These are phyloP conservation scores for Aspergillus luchuensis DNA, from an alignment of 2,329 filamentous ascomycete genomes.

Conservation along the genomic window DNA sequence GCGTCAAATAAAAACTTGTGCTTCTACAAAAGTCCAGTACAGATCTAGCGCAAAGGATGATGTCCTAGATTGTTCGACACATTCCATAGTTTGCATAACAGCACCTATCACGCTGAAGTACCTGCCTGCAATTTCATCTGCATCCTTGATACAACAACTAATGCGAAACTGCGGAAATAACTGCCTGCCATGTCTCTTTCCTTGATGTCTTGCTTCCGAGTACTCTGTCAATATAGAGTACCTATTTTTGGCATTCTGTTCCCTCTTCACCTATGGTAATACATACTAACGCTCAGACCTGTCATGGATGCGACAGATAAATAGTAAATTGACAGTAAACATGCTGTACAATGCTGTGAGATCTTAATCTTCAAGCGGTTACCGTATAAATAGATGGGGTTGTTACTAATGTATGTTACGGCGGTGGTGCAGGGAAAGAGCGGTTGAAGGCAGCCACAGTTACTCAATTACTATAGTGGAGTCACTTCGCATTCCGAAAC, in stretches of 20 bases:
- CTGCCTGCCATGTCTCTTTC: not conserved
- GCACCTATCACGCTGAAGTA: not conserved
- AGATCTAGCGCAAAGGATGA: not conserved
- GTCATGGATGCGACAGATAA: not conserved
- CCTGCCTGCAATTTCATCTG: not conserved
- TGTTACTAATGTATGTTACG: not conserved
- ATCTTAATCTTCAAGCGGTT: not conserved
- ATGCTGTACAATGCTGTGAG: not conserved
- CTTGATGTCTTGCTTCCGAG: not conserved
- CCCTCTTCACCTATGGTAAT: not conserved
- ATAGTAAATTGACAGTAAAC: not conserved
- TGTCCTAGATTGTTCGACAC: not conserved
- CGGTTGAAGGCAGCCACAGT: slow-evolving; percentile 5
- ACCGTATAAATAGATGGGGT: too few species aligned
- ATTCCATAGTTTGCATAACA: not conserved
- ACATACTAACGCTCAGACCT: not conserved
- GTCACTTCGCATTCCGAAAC: not conserved
- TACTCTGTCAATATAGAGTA: not conserved
- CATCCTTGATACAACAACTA: not conserved
- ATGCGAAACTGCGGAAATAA: not conserved
- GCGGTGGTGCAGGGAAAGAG: not conserved
- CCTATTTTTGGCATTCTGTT: not conserved
- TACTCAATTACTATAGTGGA: slow-evolving; percentile 9
- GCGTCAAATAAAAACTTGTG: too few species aligned
- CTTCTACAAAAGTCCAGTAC: not conserved